These are phyloP conservation scores for Tubosaeta sp. DNA, from an alignment of 768 basidiomycete species.

Conservation along the genomic window DNA sequence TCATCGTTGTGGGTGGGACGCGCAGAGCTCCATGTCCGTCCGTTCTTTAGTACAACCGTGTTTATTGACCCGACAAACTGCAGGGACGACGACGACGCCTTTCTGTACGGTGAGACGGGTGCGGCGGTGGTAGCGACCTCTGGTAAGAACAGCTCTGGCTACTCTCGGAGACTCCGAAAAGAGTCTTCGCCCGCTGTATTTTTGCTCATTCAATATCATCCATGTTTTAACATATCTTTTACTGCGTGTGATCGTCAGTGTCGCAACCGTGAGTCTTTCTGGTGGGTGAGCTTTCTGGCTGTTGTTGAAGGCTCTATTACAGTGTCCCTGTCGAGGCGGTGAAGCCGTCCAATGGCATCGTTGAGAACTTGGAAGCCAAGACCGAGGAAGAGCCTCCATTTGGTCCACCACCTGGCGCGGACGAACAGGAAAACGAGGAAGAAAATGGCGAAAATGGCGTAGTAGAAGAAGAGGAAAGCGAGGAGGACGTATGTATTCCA, in stretches of 20 bases:
- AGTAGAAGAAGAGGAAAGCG: conserved; percentile 42
- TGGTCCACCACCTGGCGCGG: conserved; percentile 18
- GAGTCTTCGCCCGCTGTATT: conserved; percentile 33
- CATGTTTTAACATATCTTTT: conserved; percentile 37
- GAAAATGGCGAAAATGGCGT: conserved; percentile 37
- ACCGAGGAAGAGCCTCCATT: conserved; percentile 35
- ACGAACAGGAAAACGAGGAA: conserved; percentile 30
- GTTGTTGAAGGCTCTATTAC: conserved; percentile 21
- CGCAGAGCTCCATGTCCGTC: conserved; percentile 28
- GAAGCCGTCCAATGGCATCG: conserved; percentile 44
- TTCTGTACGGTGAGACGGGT: conserved; percentile 62
- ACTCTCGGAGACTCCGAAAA: conserved; percentile 22
- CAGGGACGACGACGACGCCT: conserved; percentile 81
- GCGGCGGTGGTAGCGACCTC: conserved; percentile 33
- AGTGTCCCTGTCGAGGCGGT: conserved; percentile 41
- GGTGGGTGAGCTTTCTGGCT: conserved; percentile 20
- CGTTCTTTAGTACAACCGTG: conserved; percentile 12
- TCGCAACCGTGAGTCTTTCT: conserved; percentile 58
- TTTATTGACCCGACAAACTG: conserved; percentile 24
- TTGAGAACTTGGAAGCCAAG: conserved; percentile 48
- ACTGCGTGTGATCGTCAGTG: conserved; percentile 44
- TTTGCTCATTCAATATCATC: conserved; percentile 34
- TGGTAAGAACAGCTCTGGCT: conserved; percentile 43
- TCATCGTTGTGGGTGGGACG: conserved; percentile 18
- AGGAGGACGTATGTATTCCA: conserved; percentile 41